Base-by-base conservation (phyloP, 495 filamentous ascomycete species). In the Talaromyces ruber region DNA sequence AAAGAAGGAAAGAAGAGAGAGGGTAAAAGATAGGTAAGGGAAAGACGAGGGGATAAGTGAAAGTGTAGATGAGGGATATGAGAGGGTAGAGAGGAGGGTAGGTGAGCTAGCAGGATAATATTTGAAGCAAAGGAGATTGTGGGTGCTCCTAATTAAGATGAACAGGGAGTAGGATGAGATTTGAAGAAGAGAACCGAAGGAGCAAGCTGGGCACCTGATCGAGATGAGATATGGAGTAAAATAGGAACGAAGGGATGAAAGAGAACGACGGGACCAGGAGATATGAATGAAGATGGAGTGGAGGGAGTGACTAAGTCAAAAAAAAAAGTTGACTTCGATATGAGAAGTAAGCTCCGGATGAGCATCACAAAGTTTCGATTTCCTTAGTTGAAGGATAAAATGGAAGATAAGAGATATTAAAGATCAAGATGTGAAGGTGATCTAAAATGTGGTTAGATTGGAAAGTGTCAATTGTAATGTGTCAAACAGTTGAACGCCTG, bases 401-500 rank as follows among this genome's bases (percentile, higher is more conserved):
- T n/a, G n/a, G n/a, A n/a, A 47, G 43, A 21, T 47, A n/a, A 45
- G n/a, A 45, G 18, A 9, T 21, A 4, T 5, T 47, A 47, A 6
- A 47, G 18, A 47, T 3, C 43, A 6, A 47, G 18, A 47, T 24
- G 22, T 54, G 51, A 22, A 47, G 51, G 14, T 16, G 24, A 28
- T 24, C 22, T 26, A 28, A 28, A 24, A 54, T 54, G 14, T 54
- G 51, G 51, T 22, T 26, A 54, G 51, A 28, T 54, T 29, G 34
- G 39, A 43, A 59, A 47, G 34, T 59, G 55, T 32, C 28, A 26
- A 43, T 37, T 59, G 34, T 43, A 25, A 59, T 59, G 32, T 26
- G 50, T 50, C 55, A 58, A 60, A 60, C 57, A 59, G 57, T 24
- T 59, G 12, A 60, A 60, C 59, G 59, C 59, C 59, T 60, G 45